These are phyloP conservation scores for Kuraishia cidri DNA, from an alignment of 805 yeast species.

Conservation along the genomic window DNA sequence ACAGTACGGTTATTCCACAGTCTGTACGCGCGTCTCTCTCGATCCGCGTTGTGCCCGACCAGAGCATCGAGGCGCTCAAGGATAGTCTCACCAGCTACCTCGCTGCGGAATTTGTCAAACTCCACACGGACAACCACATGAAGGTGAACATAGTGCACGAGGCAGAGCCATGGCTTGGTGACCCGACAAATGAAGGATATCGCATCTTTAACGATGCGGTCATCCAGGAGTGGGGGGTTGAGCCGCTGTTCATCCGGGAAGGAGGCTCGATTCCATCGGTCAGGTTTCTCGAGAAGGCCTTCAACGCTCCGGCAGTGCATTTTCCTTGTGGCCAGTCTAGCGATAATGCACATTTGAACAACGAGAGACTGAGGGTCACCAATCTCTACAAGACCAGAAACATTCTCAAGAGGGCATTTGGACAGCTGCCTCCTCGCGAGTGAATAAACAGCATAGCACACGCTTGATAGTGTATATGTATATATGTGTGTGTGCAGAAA, in stretches of 20 bases:
- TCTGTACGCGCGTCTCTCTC: slow-evolving; percentile 70
- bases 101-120: slow-evolving; percentile 30
- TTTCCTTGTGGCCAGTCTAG: slow-evolving; percentile 94
- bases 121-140: slow-evolving; percentile 56
- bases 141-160: slow-evolving; percentile 60
- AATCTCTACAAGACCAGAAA: slow-evolving; percentile 69
- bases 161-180: slow-evolving; percentile 96
- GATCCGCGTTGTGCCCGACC: slow-evolving; percentile 85
- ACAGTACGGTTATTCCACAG: slow-evolving; percentile 84
- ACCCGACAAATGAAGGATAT: slow-evolving; percentile 69
- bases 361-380: slow-evolving; percentile 74
- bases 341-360: slow-evolving; percentile 88
- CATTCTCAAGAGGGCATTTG: slow-evolving; percentile 47
- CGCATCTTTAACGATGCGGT: slow-evolving; percentile 56
- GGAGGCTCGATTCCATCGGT: slow-evolving; percentile 96
- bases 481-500: no score
- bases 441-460: neutral
- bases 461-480: no score
- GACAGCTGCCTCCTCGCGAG: slow-evolving; percentile 20
- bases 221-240: slow-evolving; percentile 62
- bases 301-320: slow-evolving; percentile 87
- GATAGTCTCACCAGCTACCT: slow-evolving; percentile 37
- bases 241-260: slow-evolving; percentile 84
- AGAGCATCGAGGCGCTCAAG: slow-evolving; percentile 55
- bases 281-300: slow-evolving; percentile 71